These are phyloP conservation scores for Beauveria bassiana DNA, from an alignment of 2,329 filamentous ascomycete species.

Conservation along the genomic window DNA sequence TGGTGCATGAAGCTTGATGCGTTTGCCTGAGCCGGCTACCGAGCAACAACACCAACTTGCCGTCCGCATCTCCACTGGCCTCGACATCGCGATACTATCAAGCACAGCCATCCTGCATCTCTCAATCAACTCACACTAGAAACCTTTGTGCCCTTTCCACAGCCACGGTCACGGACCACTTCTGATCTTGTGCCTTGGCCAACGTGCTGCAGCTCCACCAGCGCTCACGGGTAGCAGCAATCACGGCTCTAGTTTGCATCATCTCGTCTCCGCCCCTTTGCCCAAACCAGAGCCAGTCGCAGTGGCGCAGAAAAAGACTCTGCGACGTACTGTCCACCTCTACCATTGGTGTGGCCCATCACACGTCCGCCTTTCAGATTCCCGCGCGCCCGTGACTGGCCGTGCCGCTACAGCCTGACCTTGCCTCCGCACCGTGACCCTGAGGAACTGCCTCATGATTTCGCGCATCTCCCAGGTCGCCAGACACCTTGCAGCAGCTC, in stretches of 20 bases:
- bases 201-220: not conserved
- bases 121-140: too few relatives aligned
- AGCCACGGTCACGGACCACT: not conserved
- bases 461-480: constrained; percentile 65
- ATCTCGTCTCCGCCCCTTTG: not conserved
- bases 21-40: too few relatives aligned
- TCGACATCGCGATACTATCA: not conserved
- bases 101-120: not conserved
- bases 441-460: constrained; percentile 52
- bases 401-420: not conserved
- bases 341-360: not conserved
- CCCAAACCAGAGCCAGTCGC: not conserved
- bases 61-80: too few relatives aligned
- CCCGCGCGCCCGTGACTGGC: not conserved
- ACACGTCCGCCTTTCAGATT: not conserved
- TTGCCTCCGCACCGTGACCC: not conserved
- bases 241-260: constrained; percentile 5
- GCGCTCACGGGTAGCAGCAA: constrained; percentile 1
- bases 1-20: too few relatives aligned
- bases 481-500: constrained; percentile 50
- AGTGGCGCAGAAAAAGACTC: not conserved
- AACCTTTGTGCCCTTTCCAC: too few relatives aligned
- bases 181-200: not conserved
- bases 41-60: too few relatives aligned
- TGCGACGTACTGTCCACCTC: not conserved